A percentile compares a stretch with the other conserved stretches of the same genome.
Conservation (phyloP, 306 rosid species). For the Malus orientalis region DNA sequence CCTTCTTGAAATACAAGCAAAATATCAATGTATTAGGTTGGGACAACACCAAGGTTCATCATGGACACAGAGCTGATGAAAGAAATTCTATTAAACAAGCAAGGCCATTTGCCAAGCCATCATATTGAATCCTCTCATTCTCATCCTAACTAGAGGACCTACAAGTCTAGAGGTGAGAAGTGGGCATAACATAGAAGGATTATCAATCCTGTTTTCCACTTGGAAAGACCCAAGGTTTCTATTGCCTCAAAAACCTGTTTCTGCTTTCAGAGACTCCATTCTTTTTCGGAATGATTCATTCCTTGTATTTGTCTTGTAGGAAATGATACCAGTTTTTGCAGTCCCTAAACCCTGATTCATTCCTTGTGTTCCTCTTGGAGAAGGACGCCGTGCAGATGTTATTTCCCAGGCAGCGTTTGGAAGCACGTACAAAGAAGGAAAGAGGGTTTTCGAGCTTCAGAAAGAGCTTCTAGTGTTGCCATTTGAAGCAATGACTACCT, state of each 20-base stretch:
- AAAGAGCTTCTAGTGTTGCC: constrained; percentile 28
- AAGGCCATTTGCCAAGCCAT: constrained; percentile 41
- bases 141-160: constrained; percentile 29
- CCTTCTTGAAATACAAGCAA: constrained; percentile 17
- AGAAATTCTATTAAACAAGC: constrained; percentile 36
- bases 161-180: constrained; percentile 35
- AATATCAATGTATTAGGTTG: constrained; percentile 41
- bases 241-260: background rate
- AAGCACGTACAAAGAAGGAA: constrained; percentile 40
- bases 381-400: constrained; percentile 28
- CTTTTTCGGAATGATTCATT: background rate
- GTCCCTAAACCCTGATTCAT: background rate
- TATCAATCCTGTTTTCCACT: constrained; percentile 47
- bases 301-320: constrained; percentile 1
- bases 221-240: constrained; percentile 40
- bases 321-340: constrained; percentile 30
- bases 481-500: constrained; percentile 44
- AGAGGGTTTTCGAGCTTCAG: constrained; percentile 37
- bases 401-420: constrained; percentile 42
- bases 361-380: background rate
- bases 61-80: constrained; percentile 34
- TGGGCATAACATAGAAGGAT: constrained; percentile 40
- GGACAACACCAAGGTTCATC: constrained; percentile 40
- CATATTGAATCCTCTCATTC: constrained; percentile 25
- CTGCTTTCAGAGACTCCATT: background rate